Evolutionary conservation across 2,329 filamentous ascomycete genomes (phyloP).

Genomic region (Claviceps fusiformis): DNA sequence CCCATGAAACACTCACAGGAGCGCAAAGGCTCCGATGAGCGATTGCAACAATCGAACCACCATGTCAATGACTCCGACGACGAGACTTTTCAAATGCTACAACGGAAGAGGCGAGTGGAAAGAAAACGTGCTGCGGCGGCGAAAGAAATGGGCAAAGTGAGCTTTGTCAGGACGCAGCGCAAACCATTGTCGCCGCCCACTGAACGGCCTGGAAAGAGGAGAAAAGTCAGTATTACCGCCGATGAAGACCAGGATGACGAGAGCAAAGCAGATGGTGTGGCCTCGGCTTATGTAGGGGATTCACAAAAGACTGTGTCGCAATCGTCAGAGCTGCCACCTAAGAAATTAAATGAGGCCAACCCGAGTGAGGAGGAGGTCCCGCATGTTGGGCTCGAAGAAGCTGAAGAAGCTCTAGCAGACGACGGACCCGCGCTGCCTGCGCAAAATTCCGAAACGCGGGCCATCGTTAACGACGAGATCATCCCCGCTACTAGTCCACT

Average conservation of each 20-base stretch:
- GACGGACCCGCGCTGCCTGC: neutral
- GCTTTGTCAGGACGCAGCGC: slow-evolving; percentile 16
- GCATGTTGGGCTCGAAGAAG: neutral
- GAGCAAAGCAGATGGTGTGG: neutral
- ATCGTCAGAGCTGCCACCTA: slow-evolving; percentile 13
- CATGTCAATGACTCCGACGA: slow-evolving; percentile 22
- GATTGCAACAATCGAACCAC: slow-evolving; percentile 11
- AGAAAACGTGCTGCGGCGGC: slow-evolving; percentile 26
- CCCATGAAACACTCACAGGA: slow-evolving; percentile 33
- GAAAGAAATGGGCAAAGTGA: slow-evolving; percentile 28
- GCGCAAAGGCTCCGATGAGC: slow-evolving; percentile 17
- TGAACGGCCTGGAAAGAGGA: slow-evolving; percentile 16
- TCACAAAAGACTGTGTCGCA: slow-evolving; percentile 13
- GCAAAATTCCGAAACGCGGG: neutral
- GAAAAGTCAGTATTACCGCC: slow-evolving; percentile 7
- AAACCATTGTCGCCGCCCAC: slow-evolving; percentile 6
- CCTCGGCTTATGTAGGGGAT: slow-evolving; percentile 8
- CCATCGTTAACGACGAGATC: slow-evolving; percentile 19
- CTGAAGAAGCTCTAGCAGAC: neutral
- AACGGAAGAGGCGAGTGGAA: slow-evolving; percentile 24
- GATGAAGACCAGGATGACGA: neutral
- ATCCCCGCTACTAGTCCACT: slow-evolving; percentile 27
- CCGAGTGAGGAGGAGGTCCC: slow-evolving; percentile 13
- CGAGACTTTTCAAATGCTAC: slow-evolving; percentile 17
- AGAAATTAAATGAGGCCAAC: slow-evolving; percentile 21